phyloP scores from a whole-genome alignment of 2,329 filamentous ascomycete species.

The Colletotrichum viniferum region DNA sequence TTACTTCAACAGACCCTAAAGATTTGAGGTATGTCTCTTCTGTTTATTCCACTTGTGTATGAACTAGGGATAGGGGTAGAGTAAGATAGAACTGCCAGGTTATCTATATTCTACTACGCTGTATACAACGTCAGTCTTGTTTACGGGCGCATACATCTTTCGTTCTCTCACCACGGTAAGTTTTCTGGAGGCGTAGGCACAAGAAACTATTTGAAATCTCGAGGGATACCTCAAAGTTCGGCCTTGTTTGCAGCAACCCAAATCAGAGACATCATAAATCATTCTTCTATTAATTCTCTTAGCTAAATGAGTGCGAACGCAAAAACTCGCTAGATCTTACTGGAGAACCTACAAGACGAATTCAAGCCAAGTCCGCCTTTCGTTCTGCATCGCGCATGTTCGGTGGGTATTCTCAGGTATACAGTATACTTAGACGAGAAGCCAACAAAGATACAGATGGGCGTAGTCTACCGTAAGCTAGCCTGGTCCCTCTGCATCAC shows the following conservation, averaged over 20 bases:
- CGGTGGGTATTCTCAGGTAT: background rate
- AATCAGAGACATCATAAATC: no score
- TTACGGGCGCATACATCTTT: no score
- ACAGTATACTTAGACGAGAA: background rate
- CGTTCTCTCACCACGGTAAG: no score
- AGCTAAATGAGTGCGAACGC: background rate
- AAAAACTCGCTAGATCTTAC: rapidly evolving
- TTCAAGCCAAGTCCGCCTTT: background rate
- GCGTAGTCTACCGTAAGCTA: rapidly evolving
- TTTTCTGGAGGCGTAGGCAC: no score
- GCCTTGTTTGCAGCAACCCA: no score
- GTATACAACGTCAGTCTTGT: no score
- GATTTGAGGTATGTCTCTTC: background rate
- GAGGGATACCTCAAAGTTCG: no score
- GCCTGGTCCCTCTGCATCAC: background rate
- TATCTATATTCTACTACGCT: background rate
- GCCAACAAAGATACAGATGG: rapidly evolving
- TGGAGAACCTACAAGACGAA: rapidly evolving
- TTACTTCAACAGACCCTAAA: background rate
- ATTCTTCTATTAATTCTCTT: no score
- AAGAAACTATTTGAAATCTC: no score
- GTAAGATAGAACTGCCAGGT: background rate
- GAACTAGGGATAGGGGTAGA: background rate
- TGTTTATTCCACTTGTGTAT: background rate
- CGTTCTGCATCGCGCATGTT: rapidly evolving